These are phyloP conservation scores for Smallanthus sonchifolius DNA, from an alignment of 129 eudicot species.

Conservation along the genomic window DNA sequence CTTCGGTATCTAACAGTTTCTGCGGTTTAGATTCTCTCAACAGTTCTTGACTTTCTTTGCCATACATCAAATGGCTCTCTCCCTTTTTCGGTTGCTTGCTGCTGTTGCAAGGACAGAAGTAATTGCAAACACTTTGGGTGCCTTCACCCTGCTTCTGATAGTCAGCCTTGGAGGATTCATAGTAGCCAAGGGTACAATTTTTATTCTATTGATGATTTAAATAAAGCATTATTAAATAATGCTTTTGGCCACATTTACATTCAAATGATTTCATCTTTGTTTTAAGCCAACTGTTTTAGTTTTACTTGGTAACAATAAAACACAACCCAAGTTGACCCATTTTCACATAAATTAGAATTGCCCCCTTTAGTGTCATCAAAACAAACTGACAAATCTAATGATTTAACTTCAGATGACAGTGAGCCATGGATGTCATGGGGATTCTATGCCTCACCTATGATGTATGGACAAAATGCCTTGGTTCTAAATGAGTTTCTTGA, in stretches of 20 bases:
- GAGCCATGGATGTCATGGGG: slow-evolving; percentile 53
- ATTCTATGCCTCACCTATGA: slow-evolving; percentile 53
- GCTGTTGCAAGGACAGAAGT: slow-evolving; percentile 38
- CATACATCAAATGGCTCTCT: slow-evolving; percentile 42
- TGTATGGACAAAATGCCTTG: slow-evolving; percentile 63
- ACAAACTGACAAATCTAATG: not conserved
- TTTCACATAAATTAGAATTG: not conserved
- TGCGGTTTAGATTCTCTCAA: slow-evolving; percentile 18
- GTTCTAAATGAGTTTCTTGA: slow-evolving; percentile 51
- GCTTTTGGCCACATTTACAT: not conserved
- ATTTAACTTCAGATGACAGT: slow-evolving; percentile 35
- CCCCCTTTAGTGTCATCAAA: not conserved
- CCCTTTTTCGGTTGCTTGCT: slow-evolving; percentile 37
- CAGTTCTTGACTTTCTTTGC: slow-evolving; percentile 35
- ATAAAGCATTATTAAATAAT: not conserved
- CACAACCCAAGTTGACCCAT: not conserved
- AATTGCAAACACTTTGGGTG: slow-evolving; percentile 32
- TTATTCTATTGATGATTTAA: not conserved
- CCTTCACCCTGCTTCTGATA: slow-evolving; percentile 27
- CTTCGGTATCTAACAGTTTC: slow-evolving; percentile 1
- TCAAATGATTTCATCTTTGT: not conserved
- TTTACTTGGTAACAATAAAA: not conserved
- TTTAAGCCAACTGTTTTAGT: not conserved
- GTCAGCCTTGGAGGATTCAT: slow-evolving; percentile 40
- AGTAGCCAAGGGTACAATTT: slow-evolving; percentile 29